phyloP scores from a whole-genome alignment of 169 alveolate species.

The Theileria equi region DNA sequence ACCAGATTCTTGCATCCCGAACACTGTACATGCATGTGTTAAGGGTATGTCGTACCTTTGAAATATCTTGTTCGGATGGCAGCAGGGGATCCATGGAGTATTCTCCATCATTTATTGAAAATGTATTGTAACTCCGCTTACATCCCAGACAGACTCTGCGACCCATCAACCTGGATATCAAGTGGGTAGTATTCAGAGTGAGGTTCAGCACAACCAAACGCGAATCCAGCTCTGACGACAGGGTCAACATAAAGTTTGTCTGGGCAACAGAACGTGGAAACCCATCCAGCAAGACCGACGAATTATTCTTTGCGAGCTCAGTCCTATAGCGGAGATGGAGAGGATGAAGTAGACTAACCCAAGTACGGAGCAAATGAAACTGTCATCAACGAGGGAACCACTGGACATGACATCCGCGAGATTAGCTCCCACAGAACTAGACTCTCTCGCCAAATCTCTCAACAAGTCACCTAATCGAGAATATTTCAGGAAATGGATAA shows the following conservation, averaged over 20 bases:
- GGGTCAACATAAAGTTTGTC: conserved; percentile 14
- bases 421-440: background rate
- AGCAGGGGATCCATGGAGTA: conserved; percentile 28
- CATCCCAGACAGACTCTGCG: conserved; percentile 29
- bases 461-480: conserved; percentile 49
- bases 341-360: background rate
- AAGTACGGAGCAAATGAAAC: background rate
- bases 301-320: background rate
- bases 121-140: conserved; percentile 20
- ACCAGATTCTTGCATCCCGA: conserved; percentile 24
- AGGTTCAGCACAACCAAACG: conserved; percentile 15
- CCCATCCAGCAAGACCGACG: conserved; percentile 40
- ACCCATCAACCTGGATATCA: conserved; percentile 29
- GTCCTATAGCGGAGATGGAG: background rate
- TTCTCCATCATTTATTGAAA: conserved; percentile 11
- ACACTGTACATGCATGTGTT: conserved; percentile 16
- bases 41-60: conserved; percentile 15
- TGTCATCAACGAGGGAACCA: conserved; percentile 31
- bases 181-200: conserved; percentile 1
- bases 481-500: too few species aligned
- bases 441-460: background rate
- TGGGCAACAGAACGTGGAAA: conserved; percentile 28
- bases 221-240: background rate
- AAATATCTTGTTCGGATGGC: conserved; percentile 29
- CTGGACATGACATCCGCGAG: conserved; percentile 1